A percentile compares a stretch with the other conserved stretches of the same genome.
Evolutionary conservation across 73 alveolate species (phyloP).

Genomic region (Effrenium voratum): DNA sequence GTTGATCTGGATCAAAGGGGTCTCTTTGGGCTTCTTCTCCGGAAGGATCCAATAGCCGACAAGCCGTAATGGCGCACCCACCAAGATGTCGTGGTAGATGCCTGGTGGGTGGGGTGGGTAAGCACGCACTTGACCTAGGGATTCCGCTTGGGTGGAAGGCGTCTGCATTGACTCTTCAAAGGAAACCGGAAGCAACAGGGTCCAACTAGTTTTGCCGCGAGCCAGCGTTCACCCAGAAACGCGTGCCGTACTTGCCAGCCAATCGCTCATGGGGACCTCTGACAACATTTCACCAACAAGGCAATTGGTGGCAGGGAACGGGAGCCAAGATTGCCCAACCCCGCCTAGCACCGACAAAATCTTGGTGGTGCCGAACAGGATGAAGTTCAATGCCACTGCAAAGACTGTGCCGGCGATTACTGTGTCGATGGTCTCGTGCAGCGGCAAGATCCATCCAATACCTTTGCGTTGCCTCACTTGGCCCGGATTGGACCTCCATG

Average conservation of each 20-base stretch:
- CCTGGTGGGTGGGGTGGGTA: too few relatives aligned
- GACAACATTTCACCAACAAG: too few relatives aligned
- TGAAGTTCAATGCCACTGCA: slow-evolving; percentile 78
- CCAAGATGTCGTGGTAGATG: slow-evolving; percentile 65
- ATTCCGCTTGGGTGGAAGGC: too few relatives aligned
- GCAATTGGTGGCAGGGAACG: too few relatives aligned
- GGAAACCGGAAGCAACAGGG: too few relatives aligned
- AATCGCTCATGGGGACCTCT: too few relatives aligned
- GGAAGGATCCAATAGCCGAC: slow-evolving; percentile 66
- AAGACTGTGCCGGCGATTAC: slow-evolving; percentile 91
- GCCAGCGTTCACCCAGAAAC: too few relatives aligned
- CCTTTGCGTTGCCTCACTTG: slow-evolving; percentile 75
- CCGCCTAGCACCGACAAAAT: neutral
- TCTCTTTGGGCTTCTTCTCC: slow-evolving; percentile 57
- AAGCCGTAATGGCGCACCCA: slow-evolving; percentile 71
- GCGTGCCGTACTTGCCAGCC: too few relatives aligned
- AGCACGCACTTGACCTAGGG: too few relatives aligned
- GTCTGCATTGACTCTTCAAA: too few relatives aligned
- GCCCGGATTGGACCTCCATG: too few relatives aligned
- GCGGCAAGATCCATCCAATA: slow-evolving; percentile 73
- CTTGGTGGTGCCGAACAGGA: slow-evolving; percentile 92
- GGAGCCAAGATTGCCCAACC: neutral
- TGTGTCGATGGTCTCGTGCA: slow-evolving; percentile 85
- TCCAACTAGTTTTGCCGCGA: too few relatives aligned
- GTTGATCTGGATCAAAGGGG: slow-evolving; percentile 77